Conservation (phyloP, 139 green algal genomes). For the Zygnema cylindricum region DNA sequence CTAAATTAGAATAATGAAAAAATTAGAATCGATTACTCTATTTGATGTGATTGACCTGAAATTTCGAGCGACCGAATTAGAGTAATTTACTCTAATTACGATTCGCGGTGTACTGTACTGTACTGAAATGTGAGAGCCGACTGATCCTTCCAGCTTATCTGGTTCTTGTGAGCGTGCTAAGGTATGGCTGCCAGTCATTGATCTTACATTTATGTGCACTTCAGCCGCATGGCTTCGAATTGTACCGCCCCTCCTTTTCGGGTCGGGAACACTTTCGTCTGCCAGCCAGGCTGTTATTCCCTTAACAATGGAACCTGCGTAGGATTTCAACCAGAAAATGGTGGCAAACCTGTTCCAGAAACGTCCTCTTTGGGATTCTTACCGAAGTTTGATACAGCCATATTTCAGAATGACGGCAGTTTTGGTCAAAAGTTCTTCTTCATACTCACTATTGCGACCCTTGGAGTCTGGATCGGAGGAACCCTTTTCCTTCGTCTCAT, state of each 20-base stretch:
- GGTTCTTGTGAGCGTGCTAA: too few relatives aligned
- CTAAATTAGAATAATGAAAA: too few relatives aligned
- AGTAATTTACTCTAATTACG: too few relatives aligned
- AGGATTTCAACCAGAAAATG: background rate
- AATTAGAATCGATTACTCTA: too few relatives aligned
- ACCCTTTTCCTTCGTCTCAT: conserved; percentile 15
- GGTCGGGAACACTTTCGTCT: background rate
- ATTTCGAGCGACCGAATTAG: too few relatives aligned
- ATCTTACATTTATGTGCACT: too few relatives aligned
- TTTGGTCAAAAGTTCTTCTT: conserved; percentile 15
- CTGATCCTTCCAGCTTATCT: too few relatives aligned
- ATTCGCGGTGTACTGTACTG: too few relatives aligned
- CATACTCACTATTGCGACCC: conserved; percentile 7
- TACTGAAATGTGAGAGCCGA: too few relatives aligned
- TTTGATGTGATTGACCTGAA: too few relatives aligned
- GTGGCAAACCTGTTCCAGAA: background rate
- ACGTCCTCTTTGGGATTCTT: background rate
- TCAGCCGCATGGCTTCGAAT: background rate
- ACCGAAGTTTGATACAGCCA: conserved; percentile 4
- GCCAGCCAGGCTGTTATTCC: background rate
- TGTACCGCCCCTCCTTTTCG: background rate
- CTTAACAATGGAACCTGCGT: background rate
- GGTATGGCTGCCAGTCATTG: too few relatives aligned
- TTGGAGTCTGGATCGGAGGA: background rate
- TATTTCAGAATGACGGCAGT: background rate